phyloP scores from a whole-genome alignment of 2,329 filamentous ascomycete species.

The Chaetomiaceae sp. region DNA sequence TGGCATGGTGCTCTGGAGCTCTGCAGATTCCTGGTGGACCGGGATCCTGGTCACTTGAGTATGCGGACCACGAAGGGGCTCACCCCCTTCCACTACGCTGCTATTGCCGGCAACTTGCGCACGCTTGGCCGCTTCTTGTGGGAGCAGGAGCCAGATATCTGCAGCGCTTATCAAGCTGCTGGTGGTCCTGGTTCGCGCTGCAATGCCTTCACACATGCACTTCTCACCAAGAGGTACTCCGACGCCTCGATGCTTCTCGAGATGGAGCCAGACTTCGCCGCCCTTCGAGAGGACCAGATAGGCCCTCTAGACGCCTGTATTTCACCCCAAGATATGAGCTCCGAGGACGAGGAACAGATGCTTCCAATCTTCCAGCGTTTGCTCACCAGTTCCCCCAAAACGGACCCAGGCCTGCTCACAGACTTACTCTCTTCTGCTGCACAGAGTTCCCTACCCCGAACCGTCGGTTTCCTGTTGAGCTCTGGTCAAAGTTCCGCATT shows the following conservation, averaged over 20 bases:
- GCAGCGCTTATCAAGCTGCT: too few species aligned
- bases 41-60: neutral
- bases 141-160: neutral
- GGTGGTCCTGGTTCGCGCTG: too few species aligned
- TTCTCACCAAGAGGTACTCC: neutral
- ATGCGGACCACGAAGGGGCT: neutral
- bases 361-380: neutral
- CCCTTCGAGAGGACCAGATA: neutral
- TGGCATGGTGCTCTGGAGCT: neutral
- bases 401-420: too few species aligned
- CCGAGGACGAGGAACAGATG: neutral
- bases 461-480: neutral
- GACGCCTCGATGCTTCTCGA: neutral
- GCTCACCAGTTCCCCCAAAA: neutral
- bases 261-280: neutral
- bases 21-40: neutral
- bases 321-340: neutral
- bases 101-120: neutral
- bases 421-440: too few species aligned
- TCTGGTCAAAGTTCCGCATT: neutral
- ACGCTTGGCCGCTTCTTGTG: neutral
- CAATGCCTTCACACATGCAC: neutral
- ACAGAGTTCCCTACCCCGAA: neutral
- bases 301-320: neutral
- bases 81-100: slow-evolving; percentile 1